These are phyloP conservation scores for Lepraria neglecta DNA, from an alignment of 495 filamentous ascomycete genomes.

Conservation along the genomic window DNA sequence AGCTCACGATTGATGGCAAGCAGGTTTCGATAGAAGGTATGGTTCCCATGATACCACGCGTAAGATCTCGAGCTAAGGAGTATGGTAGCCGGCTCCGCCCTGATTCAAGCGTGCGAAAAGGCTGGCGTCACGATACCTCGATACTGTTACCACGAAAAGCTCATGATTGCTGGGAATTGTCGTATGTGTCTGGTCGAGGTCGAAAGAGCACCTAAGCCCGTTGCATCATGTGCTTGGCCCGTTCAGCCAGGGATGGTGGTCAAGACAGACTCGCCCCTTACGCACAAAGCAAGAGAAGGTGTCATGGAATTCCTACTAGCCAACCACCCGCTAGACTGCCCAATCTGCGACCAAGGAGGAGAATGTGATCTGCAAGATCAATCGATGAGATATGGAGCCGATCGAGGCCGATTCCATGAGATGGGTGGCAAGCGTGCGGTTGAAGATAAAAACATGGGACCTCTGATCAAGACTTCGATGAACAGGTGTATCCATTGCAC, in stretches of 20 bases:
- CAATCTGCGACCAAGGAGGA: slow-evolving; percentile 95
- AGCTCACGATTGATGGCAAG: slow-evolving; percentile 94
- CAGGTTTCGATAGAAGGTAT: slow-evolving; percentile 93
- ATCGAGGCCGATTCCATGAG: slow-evolving; percentile 95
- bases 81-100: slow-evolving; percentile 63
- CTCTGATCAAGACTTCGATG: slow-evolving; percentile 99
- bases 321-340: slow-evolving; percentile 97
- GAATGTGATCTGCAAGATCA: slow-evolving; percentile 99
- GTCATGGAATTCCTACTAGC: slow-evolving; percentile 98
- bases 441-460: slow-evolving; percentile 98
- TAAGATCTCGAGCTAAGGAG: slow-evolving; percentile 10
- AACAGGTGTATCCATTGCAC: slow-evolving; percentile 99
- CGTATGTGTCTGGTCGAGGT: slow-evolving; percentile 99
- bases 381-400: slow-evolving; percentile 96
- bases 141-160: slow-evolving; percentile 99
- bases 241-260: slow-evolving; percentile 98
- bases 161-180: slow-evolving; percentile 98
- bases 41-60: background rate
- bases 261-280: slow-evolving; percentile 90
- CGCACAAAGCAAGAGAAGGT: slow-evolving; percentile 95
- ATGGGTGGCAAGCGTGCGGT: slow-evolving; percentile 89
- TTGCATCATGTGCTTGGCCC: slow-evolving; percentile 97
- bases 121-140: slow-evolving; percentile 85
- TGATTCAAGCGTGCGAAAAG: slow-evolving; percentile 99
- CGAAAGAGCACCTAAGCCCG: slow-evolving; percentile 88